Conservation (phyloP, 2,329 filamentous ascomycete genomes). For the Raffaelea ambrosiae region DNA sequence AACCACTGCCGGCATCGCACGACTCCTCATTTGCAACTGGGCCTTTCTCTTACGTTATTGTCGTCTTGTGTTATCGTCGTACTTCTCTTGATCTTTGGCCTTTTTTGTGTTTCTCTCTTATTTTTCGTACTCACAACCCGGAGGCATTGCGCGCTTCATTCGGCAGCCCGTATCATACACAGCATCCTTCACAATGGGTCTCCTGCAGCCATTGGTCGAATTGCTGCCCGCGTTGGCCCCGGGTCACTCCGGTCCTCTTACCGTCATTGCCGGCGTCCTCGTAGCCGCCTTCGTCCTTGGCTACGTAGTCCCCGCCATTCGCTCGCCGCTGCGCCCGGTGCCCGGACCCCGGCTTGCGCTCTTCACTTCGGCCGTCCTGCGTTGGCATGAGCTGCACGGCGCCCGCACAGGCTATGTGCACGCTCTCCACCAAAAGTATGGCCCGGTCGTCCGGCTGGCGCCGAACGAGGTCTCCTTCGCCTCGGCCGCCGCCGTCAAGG, state of each 20-base stretch:
- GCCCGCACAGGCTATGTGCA: conserved; percentile 48
- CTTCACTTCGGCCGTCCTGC: conserved; percentile 42
- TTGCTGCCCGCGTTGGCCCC: neutral
- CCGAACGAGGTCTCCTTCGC: conserved; percentile 53
- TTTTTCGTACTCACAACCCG: too few species aligned
- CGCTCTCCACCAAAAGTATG: conserved; percentile 43
- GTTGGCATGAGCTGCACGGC: conserved; percentile 47
- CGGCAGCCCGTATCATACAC: too few species aligned
- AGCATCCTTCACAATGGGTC: too few species aligned
- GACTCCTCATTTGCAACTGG: too few species aligned
- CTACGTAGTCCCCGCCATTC: conserved; percentile 10
- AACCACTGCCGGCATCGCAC: too few species aligned
- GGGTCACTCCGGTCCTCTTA: neutral
- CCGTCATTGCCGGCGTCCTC: conserved; percentile 3
- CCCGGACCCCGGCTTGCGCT: conserved; percentile 41
- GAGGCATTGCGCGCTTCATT: too few species aligned
- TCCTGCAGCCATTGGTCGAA: neutral
- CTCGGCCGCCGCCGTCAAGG: conserved; percentile 46
- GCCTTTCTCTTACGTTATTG: too few species aligned
- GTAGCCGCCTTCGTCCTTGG: conserved; percentile 5
- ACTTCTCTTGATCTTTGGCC: too few species aligned
- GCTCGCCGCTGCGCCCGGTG: conserved; percentile 30
- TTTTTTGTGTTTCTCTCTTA: too few species aligned
- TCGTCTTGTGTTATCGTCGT: too few species aligned
- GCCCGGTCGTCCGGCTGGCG: conserved; percentile 47